Evolutionary conservation across 441 rosid species (phyloP), one percentile per base, ranked within the genome.

Genomic region (Gossypium davidsonii): DNA sequence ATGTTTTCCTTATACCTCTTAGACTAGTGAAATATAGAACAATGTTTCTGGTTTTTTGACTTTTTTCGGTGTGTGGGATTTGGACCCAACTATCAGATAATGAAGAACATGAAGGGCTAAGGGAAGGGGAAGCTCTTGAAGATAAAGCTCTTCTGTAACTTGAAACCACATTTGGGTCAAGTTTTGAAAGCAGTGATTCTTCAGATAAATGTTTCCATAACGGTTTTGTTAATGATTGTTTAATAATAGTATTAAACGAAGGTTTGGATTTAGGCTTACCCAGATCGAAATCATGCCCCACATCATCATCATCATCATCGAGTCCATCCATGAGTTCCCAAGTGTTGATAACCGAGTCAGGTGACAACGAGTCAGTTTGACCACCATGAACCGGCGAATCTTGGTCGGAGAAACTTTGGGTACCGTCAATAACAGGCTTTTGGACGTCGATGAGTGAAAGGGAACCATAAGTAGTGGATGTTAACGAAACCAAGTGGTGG

Each of bases 301-400:
- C 77, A 60, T 85, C 94, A 46, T 21, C 23, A 21, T 91, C 91
- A 51, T 91, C 91, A 51, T 86, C 93, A 55, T 91, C 91, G 5
- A 94, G 89, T n/a, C 95, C 97, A 73, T 94, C 92, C 97, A 94
- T 92, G 76, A 94, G 97, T 70, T 94, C 98, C 98, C 97, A 94
- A 12, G 97, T 88, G 81, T 94, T 91, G 48, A 92, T 92, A 48
- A 94, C 95, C 3, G 95, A 92, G 73, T 93, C 97, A 15, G 93
- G 96, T 59, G 93, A 88, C 23, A 73, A 44, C 15, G 85, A 80
- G 51, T 83, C 89, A 8, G 68, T 66, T 9, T 75, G 78, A 79
- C 79, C 83, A 12, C 74, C 65, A 23, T 37, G 66, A 23, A 37
- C 51, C 51, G 73, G 63, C 48, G 5, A 59, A 46, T 53, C 73